Percentiles rank a stretch among this genome's conserved stretches.
Evolutionary conservation across 2,329 filamentous ascomycete genomes (phyloP).

Genomic region (Thermomyces lanuginosus): DNA sequence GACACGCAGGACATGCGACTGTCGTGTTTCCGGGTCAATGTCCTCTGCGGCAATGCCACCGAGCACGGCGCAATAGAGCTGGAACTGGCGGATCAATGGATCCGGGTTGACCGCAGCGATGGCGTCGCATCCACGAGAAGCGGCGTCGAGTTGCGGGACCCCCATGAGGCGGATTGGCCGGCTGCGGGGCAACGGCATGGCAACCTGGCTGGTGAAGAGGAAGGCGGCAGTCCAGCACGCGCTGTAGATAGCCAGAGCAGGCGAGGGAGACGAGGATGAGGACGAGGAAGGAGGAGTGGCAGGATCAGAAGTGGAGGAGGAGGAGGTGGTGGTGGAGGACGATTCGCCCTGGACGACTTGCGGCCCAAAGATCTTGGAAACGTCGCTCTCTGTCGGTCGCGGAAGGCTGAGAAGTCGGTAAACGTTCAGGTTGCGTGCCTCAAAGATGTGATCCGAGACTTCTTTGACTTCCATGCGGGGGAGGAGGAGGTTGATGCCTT

Average conservation of each 20-base stretch:
- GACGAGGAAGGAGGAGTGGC: no score
- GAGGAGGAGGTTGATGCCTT: conserved; percentile 2
- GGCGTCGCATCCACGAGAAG: conserved; percentile 1
- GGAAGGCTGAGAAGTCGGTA: conserved; percentile 6
- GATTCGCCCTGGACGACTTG: neutral
- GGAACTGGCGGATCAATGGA: conserved; percentile 2
- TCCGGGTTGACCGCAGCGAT: conserved; percentile 1
- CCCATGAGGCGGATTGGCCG: conserved; percentile 4
- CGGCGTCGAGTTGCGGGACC: conserved; percentile 2
- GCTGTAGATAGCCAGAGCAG: conserved; percentile 5
- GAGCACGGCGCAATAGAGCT: conserved; percentile 6
- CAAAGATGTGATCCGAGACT: conserved; percentile 2
- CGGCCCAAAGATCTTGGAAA: neutral
- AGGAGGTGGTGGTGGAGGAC: no score
- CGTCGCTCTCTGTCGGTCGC: conserved; percentile 2
- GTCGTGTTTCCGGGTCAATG: conserved; percentile 2
- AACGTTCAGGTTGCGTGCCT: conserved; percentile 6
- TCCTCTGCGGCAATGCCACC: conserved; percentile 7
- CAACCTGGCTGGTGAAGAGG: conserved; percentile 6
- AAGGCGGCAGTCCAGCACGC: conserved; percentile 5
- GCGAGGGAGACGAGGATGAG: no score
- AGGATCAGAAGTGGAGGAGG: no score
- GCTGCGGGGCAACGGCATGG: conserved; percentile 5
- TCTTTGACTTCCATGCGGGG: conserved; percentile 1
- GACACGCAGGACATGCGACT: conserved; percentile 4